Evolutionary conservation across 176 grass and related monocot genomes (phyloP), one percentile per base, ranked within the genome.

Genomic region (Cymbopogon citratus): DNA sequence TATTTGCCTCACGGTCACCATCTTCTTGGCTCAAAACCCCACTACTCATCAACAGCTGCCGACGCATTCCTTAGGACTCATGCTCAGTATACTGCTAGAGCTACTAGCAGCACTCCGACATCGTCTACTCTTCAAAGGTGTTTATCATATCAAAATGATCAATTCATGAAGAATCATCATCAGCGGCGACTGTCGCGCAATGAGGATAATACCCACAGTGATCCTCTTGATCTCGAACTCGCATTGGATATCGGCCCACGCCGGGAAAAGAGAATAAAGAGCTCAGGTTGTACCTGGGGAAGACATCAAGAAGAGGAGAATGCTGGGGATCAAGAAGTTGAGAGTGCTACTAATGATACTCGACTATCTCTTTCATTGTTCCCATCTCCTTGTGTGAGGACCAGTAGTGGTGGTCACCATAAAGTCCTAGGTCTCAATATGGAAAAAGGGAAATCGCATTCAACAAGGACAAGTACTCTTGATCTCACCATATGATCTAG

Each of bases 401-500:
- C 63, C 18, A 19, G 8, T 44, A 49, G 6, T 49, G 23, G 19
- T 14, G 38, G 39, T 82, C 68, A n/a, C 56, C 45, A 27, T 63
- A 18, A 6, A 28, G 16, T 48, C 19, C 14, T 71, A 78, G 64
- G 34, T 77, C 24, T 28, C 39, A 52, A 13, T 77, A 44, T 74
- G 44, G 62, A 71, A 70, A 57, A 78, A 63, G 80, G 21, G 51
- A 69, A 57, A 85, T 31, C 1, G 2, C 41, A 71, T 76, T 43
- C 81, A 76, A 73, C 69, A 74, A 60, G 80, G 89, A n/a, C 56
- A 40, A 91, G 85, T 91, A 91, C 85, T 84, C 89, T 91, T 66
- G 71, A 76, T 87, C 89, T 91, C 85, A 87, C 85, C 76, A 73
- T 84, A 84, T 84, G 71, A 78, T 45, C 1, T 49, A 65, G 59